Base-by-base conservation (phyloP, 2,329 filamentous ascomycete genomes). In the Penicillium expansum region DNA sequence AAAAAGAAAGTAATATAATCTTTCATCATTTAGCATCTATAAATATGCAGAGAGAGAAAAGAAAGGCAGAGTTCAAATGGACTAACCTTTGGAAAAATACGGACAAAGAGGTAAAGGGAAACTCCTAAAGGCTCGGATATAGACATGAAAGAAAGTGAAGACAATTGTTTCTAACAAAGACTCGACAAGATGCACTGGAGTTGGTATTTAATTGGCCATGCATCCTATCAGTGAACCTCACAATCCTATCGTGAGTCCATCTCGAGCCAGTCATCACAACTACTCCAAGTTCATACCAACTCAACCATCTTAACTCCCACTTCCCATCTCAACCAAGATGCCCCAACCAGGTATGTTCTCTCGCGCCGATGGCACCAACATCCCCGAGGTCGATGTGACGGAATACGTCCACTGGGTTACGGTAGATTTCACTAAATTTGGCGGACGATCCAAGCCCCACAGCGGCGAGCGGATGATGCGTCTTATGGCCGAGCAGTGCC, bases 401-500 rank as follows among this genome's bases (percentile, higher is more conserved):
- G n/a, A 29, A 14, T 29, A 10, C n/a, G 30, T 49, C 8, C 29
- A 42, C 29, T 55, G 52, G 52, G 52, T 49, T 6, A 55, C 33
- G 5, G 52, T 55, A 20, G 35, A 55, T 13, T 55, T 55, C 35
- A 32, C 16, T 10, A 18, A 4, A 13, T 35, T 42, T 18, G 29
- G 29, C 20, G 44, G 33, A 32, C 20, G 44, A 22, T 20, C 30
- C 16, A 29, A 16, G 32, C 32, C 37, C 1, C 18, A 8, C 4
- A 41, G 44, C 27, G 37, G 44, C 8, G 37, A 49, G 24, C 24
- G 35, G 5, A 39, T 55, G 27, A 49, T 55, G 52, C 44, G 44
- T n/a, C 44, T 55, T 13, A 49, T 55, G 44, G 52, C 44, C 20
- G 44, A 55, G 20, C 44, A 49, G 20, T 49, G 44, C 20, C 44